Base-by-base conservation (phyloP, 1,284 basidiomycete genomes). In the Ganoderma lucidum region DNA sequence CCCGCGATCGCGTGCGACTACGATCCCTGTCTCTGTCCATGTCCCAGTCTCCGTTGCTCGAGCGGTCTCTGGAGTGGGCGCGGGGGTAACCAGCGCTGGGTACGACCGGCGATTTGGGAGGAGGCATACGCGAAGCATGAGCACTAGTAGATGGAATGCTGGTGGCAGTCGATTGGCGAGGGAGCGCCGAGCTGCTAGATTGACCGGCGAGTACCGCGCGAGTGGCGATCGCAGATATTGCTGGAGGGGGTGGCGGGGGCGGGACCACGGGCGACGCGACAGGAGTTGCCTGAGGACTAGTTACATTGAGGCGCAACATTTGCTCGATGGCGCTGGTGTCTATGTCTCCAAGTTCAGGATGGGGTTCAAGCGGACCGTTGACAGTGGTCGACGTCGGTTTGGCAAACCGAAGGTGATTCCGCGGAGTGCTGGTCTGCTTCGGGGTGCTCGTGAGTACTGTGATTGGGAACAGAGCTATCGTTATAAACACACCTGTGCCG, bases 21-120 rank as follows among this genome's bases (percentile, higher is more conserved):
- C 62, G 66, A 42, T 66, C 63, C 19, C 69, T 59, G 39, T 51
- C 55, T 42, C 62, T 60, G 51, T 67, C 69, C 66, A 53, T 59
- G 44, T 64, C 60, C 59, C 62, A n/a, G 51, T 64, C 58, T 3
- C 65, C 37, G 17, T n/a, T 58, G 37, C 48, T 59, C n/a, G 56
- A 59, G 56, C 56, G 30, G 30, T 56, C 55, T 32, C 30, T 8
- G 4, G 56, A 59, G 56, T 19, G 56, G 35, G 19, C 56, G 5
- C 35, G 56, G n/a, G 32, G 4, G n/a, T 23, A 35, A 8, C 37
- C 56, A 15, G 35, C 39, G 35, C 56, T 32, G 19, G 56, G 56
- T 10, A 39, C 32, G 19, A 23, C 37, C 2, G 56, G 37, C 17
- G 35, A 37, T 14, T 14, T n/a, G 9, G 56, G 56, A 12, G 66